Evolutionary conservation across 73 alveolate species (phyloP).

Genomic region (Paramecium tetraurelia): DNA sequence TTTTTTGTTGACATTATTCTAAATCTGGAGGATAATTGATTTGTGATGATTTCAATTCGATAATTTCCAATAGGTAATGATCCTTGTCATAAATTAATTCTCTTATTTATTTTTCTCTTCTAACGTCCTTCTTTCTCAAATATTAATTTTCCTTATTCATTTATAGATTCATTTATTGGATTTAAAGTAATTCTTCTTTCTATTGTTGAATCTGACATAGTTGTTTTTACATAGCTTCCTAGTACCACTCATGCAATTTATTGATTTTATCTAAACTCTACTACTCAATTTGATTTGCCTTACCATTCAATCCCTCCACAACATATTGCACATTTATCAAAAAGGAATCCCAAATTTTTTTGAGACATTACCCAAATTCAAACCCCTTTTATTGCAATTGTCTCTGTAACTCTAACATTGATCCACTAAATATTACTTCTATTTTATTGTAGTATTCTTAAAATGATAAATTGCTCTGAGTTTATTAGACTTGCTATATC

Average conservation of each 20-base stretch:
- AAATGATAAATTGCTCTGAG: not conserved
- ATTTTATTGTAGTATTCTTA: not conserved
- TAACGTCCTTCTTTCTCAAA: not conserved
- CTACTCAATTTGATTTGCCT: not conserved
- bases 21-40: not conserved
- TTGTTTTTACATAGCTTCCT: not conserved
- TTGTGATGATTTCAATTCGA: not conserved
- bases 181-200: not conserved
- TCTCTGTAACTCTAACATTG: not conserved
- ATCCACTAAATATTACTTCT: constrained; percentile 35
- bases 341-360: not conserved
- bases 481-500: not conserved
- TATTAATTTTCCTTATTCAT: not conserved
- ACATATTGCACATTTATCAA: not conserved
- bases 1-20: not conserved
- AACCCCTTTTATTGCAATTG: not conserved
- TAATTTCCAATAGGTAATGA: not conserved
- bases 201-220: not conserved
- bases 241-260: constrained; percentile 15
- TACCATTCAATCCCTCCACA: not conserved
- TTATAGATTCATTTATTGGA: not conserved
- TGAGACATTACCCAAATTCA: not conserved
- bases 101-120: not conserved
- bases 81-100: not conserved
- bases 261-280: not conserved